Conservation (phyloP, 176 grass and related monocot species). For the Eleusine coracana region DNA sequence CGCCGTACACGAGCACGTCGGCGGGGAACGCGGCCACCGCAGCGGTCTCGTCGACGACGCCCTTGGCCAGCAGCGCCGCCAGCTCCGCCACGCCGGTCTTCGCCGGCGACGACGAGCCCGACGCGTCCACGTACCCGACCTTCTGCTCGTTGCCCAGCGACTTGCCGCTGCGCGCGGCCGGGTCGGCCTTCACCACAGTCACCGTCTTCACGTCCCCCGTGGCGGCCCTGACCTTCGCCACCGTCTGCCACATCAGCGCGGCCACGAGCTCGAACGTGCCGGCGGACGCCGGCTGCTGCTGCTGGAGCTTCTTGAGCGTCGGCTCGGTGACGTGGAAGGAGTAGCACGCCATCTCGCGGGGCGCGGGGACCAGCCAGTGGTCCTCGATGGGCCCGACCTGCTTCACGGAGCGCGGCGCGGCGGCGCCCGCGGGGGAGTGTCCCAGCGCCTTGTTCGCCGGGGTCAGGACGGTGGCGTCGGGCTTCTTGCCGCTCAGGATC, state of each 20-base stretch:
- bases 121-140: constrained; percentile 50
- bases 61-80: constrained; percentile 61
- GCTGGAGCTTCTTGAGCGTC: constrained; percentile 44
- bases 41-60: constrained; percentile 59
- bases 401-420: constrained; percentile 58
- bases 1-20: constrained; percentile 78
- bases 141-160: constrained; percentile 63
- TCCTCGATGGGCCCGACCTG: constrained; percentile 66
- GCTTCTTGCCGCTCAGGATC: constrained; percentile 54
- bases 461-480: constrained; percentile 1
- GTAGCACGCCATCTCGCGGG: constrained; percentile 65
- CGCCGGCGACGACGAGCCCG: constrained; percentile 55
- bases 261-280: constrained; percentile 73
- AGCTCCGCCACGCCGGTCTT: constrained; percentile 70
- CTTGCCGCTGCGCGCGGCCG: constrained; percentile 43
- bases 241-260: constrained; percentile 69
- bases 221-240: constrained; percentile 62
- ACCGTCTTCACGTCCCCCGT: constrained; percentile 46
- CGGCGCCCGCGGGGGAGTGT: background rate
- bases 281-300: background rate
- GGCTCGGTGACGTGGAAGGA: constrained; percentile 67
- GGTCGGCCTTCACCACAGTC: constrained; percentile 58
- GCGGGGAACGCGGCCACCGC: constrained; percentile 50
- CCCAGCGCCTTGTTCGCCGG: constrained; percentile 27
- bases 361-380: constrained; percentile 59